Evolutionary conservation across 1,284 basidiomycete genomes (phyloP), one percentile per base, ranked within the genome.

Genomic region (Ceratobasidium sp.): DNA sequence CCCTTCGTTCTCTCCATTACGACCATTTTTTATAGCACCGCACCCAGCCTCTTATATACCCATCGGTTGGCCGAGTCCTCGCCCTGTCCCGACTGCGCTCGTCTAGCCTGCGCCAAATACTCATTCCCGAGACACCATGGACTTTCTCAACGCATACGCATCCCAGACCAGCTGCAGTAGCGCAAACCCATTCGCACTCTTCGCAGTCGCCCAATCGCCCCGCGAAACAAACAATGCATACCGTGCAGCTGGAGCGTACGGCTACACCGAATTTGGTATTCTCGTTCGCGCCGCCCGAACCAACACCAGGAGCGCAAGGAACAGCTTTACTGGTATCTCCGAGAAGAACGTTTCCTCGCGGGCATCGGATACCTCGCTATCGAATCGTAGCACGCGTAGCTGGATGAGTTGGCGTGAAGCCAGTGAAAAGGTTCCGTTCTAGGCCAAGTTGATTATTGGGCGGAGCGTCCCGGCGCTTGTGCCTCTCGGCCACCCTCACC

Each of bases 101-200:
- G n/a, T 53, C 27, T 27, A 31, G 22, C n/a, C 31, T 39, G 22
- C 24, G 19, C 46, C 46, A 51, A 51, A 31, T 9, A 34, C 27
- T 37, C 46, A 34, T 39, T 22, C 43, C 58, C 14, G 14, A 34
- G n/a, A 8, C 56, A 48, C 22, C 43, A 73, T 73, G 58, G 51
- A 73, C 58, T 51, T 53, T 48, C 49, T 73, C 27, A 48, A 9
- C 31, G 31, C 69, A 41, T 73, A 73, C 58, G 59, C 58, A 6
- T 73, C 69, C 27, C 46, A 53, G 8, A 29, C 58, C 14, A 37
- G 41, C 14, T 43, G 37, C 29, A 73, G 24, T 27, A 53, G 46
- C 43, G 69, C 69, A n/a, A 73, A 73, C 58, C 58, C 58, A 14
- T 73, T 73, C 13, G 58, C 69, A 4, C 59, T 73, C 31, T 73